phyloP scores from a whole-genome alignment of 2,329 filamentous ascomycete species.

The Pseudogymnoascus sp. region DNA sequence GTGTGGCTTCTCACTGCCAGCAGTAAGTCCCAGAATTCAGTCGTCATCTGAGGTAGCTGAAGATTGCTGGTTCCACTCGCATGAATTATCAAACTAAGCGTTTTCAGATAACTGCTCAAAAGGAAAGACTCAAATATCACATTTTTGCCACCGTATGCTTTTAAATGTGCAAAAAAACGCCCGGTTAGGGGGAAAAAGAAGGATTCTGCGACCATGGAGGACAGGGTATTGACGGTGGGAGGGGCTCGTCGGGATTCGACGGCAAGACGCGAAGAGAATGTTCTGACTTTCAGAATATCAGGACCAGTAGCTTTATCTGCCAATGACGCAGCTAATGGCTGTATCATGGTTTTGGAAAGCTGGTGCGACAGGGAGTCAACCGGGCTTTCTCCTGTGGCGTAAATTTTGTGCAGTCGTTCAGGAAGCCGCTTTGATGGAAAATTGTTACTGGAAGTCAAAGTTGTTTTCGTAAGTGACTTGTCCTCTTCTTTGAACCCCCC shows the following conservation, averaged over 20 bases:
- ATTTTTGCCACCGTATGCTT: constrained; percentile 45
- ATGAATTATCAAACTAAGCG: constrained; percentile 72
- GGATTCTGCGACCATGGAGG: constrained; percentile 60
- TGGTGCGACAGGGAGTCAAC: constrained; percentile 60
- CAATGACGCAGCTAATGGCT: constrained; percentile 70
- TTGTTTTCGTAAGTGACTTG: constrained; percentile 26
- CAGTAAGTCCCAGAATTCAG: constrained; percentile 76
- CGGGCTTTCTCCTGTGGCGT: constrained; percentile 37
- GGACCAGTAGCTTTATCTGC: constrained; percentile 75
- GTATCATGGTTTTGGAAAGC: constrained; percentile 64
- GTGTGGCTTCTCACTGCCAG: constrained; percentile 56
- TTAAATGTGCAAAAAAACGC: constrained; percentile 60
- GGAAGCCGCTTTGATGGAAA: constrained; percentile 82
- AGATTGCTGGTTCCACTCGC: constrained; percentile 73
- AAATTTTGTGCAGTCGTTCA: constrained; percentile 62
- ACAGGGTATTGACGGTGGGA: constrained; percentile 66
- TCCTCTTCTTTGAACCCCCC: constrained; percentile 57
- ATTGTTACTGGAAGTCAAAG: constrained; percentile 36
- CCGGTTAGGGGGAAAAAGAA: constrained; percentile 86
- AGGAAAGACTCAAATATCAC: constrained; percentile 67
- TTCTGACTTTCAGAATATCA: constrained; percentile 77
- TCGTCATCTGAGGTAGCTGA: constrained; percentile 67
- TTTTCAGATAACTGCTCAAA: constrained; percentile 74
- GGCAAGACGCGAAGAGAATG: constrained; percentile 71
- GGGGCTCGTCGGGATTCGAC: constrained; percentile 48